Conservation (phyloP, 768 basidiomycete genomes). For the Hericium erinaceus region DNA sequence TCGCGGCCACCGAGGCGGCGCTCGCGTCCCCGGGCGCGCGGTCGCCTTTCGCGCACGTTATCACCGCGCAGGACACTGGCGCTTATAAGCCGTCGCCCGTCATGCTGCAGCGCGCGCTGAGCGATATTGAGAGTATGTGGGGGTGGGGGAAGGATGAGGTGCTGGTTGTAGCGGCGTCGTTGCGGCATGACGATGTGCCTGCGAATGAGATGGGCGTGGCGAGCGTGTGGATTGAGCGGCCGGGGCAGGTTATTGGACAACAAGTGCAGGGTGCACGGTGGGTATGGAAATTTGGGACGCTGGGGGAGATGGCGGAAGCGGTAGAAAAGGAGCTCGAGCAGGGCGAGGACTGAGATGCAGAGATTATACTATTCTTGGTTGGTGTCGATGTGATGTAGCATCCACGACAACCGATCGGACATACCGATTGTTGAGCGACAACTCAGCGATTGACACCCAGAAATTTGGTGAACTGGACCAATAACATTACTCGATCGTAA, state of each 20-base stretch:
- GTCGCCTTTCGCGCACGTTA: not conserved
- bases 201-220: constrained; percentile 45
- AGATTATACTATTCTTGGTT: no score
- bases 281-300: not conserved
- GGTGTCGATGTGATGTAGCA: no score
- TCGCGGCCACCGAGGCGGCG: constrained; percentile 45
- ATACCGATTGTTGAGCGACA: no score
- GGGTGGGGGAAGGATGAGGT: constrained; percentile 35
- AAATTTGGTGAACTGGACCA: no score
- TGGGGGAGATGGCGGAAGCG: not conserved
- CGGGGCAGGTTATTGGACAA: not conserved
- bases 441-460: no score
- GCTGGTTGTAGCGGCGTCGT: constrained; percentile 58
- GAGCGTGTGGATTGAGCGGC: constrained; percentile 58
- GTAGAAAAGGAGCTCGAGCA: not conserved
- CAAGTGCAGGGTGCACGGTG: not conserved
- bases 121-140: constrained; percentile 12
- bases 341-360: no score
- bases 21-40: not conserved
- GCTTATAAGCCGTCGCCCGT: not conserved
- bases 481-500: no score
- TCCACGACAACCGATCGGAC: no score
- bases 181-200: constrained; percentile 58
- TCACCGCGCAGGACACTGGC: not conserved
- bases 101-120: not conserved